Evolutionary conservation across 306 rosid genomes (phyloP).

Genomic region (Rubus idaeus): DNA sequence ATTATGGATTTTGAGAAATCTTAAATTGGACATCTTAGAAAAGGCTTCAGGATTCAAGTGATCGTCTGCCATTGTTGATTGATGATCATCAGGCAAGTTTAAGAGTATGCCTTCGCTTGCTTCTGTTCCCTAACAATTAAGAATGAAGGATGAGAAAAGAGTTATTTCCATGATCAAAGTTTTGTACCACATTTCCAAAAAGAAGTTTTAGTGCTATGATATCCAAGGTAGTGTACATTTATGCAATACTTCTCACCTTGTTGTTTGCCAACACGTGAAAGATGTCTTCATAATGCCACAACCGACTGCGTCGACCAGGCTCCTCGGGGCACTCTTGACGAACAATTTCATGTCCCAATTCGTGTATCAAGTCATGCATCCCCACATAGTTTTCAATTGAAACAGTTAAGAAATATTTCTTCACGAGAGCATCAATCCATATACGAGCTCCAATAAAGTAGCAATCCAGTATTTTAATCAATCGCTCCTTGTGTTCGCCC

Average conservation of each 20-base stretch:
- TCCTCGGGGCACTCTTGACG: neutral
- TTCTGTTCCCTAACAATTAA: constrained; percentile 3
- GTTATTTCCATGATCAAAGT: no score
- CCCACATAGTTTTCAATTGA: neutral
- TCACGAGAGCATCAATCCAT: neutral
- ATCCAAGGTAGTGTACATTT: neutral
- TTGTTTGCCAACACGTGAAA: no score
- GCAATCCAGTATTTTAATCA: neutral
- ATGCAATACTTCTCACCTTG: neutral
- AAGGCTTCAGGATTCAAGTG: constrained; percentile 15
- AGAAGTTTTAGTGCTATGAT: no score
- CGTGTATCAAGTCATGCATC: neutral
- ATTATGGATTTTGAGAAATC: neutral
- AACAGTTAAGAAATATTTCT: neutral
- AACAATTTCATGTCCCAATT: neutral
- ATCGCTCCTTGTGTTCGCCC: neutral
- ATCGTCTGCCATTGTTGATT: neutral
- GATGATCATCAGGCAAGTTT: neutral
- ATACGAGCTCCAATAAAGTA: neutral
- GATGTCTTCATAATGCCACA: neutral
- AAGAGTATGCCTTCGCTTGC: constrained; percentile 10
- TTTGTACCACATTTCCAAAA: no score
- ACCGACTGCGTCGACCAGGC: neutral
- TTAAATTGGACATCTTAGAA: constrained; percentile 20
- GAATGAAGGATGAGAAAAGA: neutral